These are phyloP conservation scores for Colletotrichum zoysiae DNA, from an alignment of 2,329 filamentous ascomycete genomes.

Conservation along the genomic window DNA sequence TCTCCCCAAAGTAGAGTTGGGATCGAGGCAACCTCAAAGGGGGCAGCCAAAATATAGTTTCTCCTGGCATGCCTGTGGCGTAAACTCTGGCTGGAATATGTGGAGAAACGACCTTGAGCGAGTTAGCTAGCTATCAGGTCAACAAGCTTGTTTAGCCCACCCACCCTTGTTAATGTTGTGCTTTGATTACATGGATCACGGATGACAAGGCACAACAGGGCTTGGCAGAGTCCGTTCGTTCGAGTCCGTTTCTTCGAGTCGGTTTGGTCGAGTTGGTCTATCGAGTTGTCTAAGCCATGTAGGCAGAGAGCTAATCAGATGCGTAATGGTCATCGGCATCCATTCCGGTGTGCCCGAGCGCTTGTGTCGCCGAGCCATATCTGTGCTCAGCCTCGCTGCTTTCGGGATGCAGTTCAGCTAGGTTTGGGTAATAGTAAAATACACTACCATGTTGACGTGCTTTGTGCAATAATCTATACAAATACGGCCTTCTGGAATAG, in stretches of 20 bases:
- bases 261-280: not conserved
- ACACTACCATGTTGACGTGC: too few species aligned
- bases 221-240: not conserved
- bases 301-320: not conserved
- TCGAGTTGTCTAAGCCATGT: too few species aligned
- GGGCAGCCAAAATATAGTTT: not conserved
- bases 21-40: not conserved
- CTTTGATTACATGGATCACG: slow-evolving; percentile 4
- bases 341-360: not conserved
- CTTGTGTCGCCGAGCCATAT: not conserved
- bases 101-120: not conserved
- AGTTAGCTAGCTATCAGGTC: slow-evolving; percentile 15
- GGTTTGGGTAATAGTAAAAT: not conserved
- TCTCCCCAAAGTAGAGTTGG: not conserved
- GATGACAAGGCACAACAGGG: not conserved
- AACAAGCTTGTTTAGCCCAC: not conserved
- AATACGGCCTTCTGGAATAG: too few species aligned
- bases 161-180: too few species aligned
- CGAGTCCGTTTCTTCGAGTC: too few species aligned
- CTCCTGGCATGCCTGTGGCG: not conserved
- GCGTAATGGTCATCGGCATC: not conserved
- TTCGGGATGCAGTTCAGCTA: not conserved
- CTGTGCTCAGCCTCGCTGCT: not conserved
- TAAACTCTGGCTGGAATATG: not conserved
- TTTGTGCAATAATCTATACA: not conserved